phyloP scores from a whole-genome alignment of 2,329 filamentous ascomycete species.

The Epichloe sylvatica region DNA sequence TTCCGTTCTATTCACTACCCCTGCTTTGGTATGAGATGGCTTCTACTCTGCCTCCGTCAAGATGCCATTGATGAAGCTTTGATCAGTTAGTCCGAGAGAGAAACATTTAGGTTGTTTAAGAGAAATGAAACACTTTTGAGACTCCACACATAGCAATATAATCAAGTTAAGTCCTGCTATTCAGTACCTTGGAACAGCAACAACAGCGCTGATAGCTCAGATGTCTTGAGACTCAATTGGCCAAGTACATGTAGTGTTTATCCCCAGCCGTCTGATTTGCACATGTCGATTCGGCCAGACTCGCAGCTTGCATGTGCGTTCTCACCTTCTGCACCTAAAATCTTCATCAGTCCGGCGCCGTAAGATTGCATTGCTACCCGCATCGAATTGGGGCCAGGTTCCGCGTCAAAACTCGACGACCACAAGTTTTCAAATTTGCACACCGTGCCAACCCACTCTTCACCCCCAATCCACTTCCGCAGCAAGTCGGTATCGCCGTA shows the following conservation, averaged over 20 bases:
- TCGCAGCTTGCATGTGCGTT: not conserved
- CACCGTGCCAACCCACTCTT: not conserved
- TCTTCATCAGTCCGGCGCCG: not conserved
- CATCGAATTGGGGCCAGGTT: too few relatives aligned
- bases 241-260: not conserved
- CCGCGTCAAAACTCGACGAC: not conserved
- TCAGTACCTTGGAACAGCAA: not conserved
- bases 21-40: not conserved
- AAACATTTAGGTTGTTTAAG: constrained; percentile 1
- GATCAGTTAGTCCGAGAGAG: constrained; percentile 2
- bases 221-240: not conserved
- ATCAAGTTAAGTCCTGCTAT: not conserved
- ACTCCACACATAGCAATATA: not conserved
- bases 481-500: constrained; percentile 7
- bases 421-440: not conserved
- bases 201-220: not conserved
- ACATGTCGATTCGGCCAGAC: not conserved
- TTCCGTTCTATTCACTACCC: not conserved
- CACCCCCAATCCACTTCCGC: not conserved
- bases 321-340: not conserved
- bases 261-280: not conserved
- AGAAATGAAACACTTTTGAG: not conserved
- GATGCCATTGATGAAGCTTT: constrained; percentile 1
- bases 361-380: not conserved
- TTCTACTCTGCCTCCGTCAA: not conserved